Base-by-base conservation (phyloP, 257 asterid species). In the Lycium barbarum region DNA sequence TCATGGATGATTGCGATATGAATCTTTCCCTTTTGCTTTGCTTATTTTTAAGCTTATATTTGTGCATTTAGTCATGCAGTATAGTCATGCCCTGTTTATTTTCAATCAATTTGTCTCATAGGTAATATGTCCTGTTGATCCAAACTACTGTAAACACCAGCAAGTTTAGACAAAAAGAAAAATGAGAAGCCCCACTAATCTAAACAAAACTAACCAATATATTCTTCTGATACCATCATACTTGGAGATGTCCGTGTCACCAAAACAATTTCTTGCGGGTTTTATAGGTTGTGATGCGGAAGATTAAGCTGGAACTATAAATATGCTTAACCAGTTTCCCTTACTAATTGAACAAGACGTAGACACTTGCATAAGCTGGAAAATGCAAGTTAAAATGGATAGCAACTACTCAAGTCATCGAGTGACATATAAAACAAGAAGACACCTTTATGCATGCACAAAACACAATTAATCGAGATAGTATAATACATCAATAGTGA, bases 41-140 rank as follows among this genome's bases (percentile, higher is more conserved):
- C 57, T 45, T 5, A 47, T n/a, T 58, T 59, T 33, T 36, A 58
- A 47, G 47, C 20, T 47, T 20, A 17, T 20, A 10, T 22, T 20
- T 74, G 61, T 74, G 81, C 40, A 70, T 70, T 45, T 70, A 70
- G 20, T 17, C 54, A 38, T 70, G 33, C 22, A 74, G 4, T 74
- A 35, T 72, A 45, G 20, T 74, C 11, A 17, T 74, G 62, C 17
- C 81, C 22, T 20, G 20, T 22, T 74, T 47, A 47, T 20, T 47
- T 45, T 9, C 6, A 47, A 2, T 73, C 59, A 73, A 47, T 47
- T 7, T 22, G 47, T 73, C 59, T 73, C 38, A 45, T n/a, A 45
- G 26, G 35, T 43, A 45, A n/a, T 0, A 5, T 10, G 58, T 73
- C 57, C 18, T 10, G 13, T 73, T 45, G 38, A 20, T 73, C 3